Conservation (phyloP, 2,329 filamentous ascomycete genomes). For the Colletotrichum sp. region DNA sequence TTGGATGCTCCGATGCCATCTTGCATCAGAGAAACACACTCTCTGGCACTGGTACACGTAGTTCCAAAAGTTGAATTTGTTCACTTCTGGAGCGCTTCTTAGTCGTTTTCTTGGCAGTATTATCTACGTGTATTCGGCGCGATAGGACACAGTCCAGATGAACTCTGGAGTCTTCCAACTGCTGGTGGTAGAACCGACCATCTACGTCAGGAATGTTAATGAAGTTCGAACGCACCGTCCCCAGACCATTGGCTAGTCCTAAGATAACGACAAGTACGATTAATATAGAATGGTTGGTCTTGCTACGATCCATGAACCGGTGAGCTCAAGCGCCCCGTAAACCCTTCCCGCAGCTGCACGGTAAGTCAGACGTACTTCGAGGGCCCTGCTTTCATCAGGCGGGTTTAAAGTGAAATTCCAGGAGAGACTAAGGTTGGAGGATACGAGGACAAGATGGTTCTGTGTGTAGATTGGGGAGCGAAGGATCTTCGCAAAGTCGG, state of each 20-base stretch:
- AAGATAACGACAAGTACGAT: not conserved
- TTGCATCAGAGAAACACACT: not conserved
- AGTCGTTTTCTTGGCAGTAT: not conserved
- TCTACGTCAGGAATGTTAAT: not conserved
- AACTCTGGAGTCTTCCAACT: not conserved
- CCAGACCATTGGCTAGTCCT: not conserved
- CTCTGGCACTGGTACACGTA: not conserved
- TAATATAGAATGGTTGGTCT: not conserved
- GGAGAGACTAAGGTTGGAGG: not conserved
- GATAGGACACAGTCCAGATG: rapidly evolving
- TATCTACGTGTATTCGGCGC: not conserved
- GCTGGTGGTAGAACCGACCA: not conserved
- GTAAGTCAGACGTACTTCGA: not conserved
- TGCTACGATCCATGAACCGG: rapidly evolving
- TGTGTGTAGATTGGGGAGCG: rapidly evolving
- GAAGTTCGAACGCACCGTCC: not conserved
- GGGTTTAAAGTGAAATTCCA: not conserved
- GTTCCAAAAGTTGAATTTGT: not conserved
- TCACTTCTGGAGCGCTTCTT: not conserved
- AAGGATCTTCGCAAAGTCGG: not conserved
- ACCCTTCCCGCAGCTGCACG: not conserved
- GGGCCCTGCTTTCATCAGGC: not conserved
- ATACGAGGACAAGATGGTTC: not conserved
- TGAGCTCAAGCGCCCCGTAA: not conserved
- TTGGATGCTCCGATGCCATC: not conserved